phyloP scores from a whole-genome alignment of 106 monocot species.

The Phalaenopsis equestris region DNA sequence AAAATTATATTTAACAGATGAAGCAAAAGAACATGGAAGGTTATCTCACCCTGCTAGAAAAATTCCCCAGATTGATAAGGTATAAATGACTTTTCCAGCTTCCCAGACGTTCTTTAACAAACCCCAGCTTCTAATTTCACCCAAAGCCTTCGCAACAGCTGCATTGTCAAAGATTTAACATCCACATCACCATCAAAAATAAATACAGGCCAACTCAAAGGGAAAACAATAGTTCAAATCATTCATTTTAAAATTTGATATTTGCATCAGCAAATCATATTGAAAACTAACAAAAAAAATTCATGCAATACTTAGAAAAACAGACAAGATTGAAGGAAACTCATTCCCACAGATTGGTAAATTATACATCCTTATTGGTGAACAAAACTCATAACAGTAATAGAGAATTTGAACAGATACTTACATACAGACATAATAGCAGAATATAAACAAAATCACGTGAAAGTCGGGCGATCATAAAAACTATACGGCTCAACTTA shows the following conservation, averaged over 20 bases:
- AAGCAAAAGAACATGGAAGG: constrained; percentile 3
- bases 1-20: not conserved
- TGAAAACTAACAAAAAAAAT: not conserved
- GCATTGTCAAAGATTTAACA: constrained; percentile 16
- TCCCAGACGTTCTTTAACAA: constrained; percentile 68
- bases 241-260: not conserved
- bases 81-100: constrained; percentile 73
- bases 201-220: not conserved
- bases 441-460: not conserved
- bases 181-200: not conserved
- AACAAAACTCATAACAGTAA: not conserved
- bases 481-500: not conserved
- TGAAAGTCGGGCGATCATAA: not conserved
- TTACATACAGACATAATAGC: not conserved
- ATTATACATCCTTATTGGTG: not conserved
- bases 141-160: constrained; percentile 65
- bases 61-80: constrained; percentile 73
- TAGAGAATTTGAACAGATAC: not conserved
- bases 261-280: not conserved
- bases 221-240: not conserved
- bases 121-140: constrained; percentile 36
- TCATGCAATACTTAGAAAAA: too few species aligned
- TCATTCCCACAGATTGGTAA: not conserved
- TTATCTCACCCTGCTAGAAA: constrained; percentile 62
- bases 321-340: not conserved